These are phyloP conservation scores for Strobilomyces confusus DNA, from an alignment of 768 basidiomycete species.

Conservation along the genomic window DNA sequence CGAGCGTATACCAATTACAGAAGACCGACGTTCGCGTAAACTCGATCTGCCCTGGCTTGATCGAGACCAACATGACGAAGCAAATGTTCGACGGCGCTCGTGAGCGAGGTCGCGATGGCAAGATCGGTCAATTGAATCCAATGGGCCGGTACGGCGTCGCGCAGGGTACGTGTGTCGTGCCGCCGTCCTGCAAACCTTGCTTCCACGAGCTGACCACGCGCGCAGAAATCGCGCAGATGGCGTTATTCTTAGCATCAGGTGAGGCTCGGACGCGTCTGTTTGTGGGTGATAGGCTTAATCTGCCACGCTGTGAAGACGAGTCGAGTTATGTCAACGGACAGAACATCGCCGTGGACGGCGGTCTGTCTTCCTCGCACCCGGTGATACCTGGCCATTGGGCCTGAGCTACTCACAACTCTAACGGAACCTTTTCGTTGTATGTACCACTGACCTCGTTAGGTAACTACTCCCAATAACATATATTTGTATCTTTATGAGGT, in stretches of 20 bases:
- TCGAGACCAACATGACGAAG: slow-evolving; percentile 90
- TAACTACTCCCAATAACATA: not conserved
- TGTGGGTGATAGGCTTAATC: slow-evolving; percentile 2
- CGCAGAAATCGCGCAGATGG: slow-evolving; percentile 81
- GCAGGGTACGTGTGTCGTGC: slow-evolving; percentile 49
- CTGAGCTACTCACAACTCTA: slow-evolving; percentile 27
- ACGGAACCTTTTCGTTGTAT: not conserved
- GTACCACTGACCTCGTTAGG: not conserved
- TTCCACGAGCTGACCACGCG: slow-evolving; percentile 11
- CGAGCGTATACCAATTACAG: slow-evolving; percentile 72
- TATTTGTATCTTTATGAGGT: not conserved
- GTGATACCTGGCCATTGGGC: slow-evolving; percentile 72
- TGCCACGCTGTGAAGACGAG: slow-evolving; percentile 50
- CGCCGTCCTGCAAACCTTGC: slow-evolving; percentile 10
- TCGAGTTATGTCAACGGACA: slow-evolving; percentile 93
- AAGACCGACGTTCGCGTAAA: slow-evolving; percentile 86
- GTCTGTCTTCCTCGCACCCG: slow-evolving; percentile 74
- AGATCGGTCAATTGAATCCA: slow-evolving; percentile 80
- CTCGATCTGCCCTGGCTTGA: slow-evolving; percentile 85
- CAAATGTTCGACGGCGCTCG: slow-evolving; percentile 76
- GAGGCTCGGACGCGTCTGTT: slow-evolving; percentile 18
- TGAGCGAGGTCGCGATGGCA: slow-evolving; percentile 63
- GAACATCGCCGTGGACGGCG: slow-evolving; percentile 83
- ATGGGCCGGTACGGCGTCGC: slow-evolving; percentile 77
- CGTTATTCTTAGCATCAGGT: slow-evolving; percentile 88